These are phyloP conservation scores for Leishmania lainsoni DNA, from an alignment of 208 protist species.

Conservation along the genomic window DNA sequence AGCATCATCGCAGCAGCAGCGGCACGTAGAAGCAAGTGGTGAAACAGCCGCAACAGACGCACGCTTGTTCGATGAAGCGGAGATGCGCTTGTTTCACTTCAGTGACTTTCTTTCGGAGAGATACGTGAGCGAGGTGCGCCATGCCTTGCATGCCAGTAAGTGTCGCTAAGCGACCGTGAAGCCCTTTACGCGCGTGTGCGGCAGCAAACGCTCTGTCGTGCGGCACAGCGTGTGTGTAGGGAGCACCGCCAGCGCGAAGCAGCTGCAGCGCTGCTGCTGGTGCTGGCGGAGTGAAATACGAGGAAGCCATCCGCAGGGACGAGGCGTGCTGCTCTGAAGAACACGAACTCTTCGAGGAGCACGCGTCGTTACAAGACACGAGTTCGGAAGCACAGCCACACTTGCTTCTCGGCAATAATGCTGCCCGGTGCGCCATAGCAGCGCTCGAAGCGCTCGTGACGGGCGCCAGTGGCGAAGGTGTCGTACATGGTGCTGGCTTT, in stretches of 20 bases:
- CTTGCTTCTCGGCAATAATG: slow-evolving; percentile 66
- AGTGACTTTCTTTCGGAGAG: slow-evolving; percentile 45
- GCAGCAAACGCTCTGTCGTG: slow-evolving; percentile 42
- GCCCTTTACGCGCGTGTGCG: slow-evolving; percentile 52
- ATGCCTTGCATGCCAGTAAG: slow-evolving; percentile 46
- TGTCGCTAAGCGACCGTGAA: slow-evolving; percentile 63
- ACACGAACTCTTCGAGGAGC: background rate
- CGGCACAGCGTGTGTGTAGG: slow-evolving; percentile 29
- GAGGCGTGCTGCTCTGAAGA: background rate
- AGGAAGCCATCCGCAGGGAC: background rate
- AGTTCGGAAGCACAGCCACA: slow-evolving; percentile 30
- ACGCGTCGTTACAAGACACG: background rate
- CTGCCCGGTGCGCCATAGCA: slow-evolving; percentile 39
- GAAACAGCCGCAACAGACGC: background rate
- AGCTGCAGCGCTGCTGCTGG: background rate
- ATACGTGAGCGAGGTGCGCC: slow-evolving; percentile 37
- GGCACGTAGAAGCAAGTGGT: background rate
- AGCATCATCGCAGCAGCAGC: slow-evolving; percentile 3
- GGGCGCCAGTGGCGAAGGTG: slow-evolving; percentile 42
- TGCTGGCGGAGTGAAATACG: background rate
- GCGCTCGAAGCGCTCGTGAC: slow-evolving; percentile 65
- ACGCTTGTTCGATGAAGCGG: slow-evolving; percentile 41
- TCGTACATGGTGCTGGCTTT: slow-evolving; percentile 47
- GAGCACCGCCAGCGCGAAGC: slow-evolving; percentile 12
- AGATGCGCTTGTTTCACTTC: slow-evolving; percentile 63